Evolutionary conservation across 306 rosid genomes (phyloP).

Genomic region (Luffa acutangula): DNA sequence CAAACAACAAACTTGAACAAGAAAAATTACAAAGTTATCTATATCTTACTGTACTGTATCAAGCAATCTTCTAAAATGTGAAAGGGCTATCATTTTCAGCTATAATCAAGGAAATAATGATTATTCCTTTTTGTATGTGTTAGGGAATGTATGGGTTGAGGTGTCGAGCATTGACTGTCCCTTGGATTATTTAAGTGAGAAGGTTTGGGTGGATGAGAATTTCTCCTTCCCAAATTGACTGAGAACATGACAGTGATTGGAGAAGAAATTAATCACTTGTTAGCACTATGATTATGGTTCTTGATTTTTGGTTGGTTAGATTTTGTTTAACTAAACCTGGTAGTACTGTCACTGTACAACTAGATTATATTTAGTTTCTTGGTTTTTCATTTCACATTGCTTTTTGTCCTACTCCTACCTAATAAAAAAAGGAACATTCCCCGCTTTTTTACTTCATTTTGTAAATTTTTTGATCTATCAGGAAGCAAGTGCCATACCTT

Average conservation of each 20-base stretch:
- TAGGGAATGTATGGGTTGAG: neutral
- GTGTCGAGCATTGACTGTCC: neutral
- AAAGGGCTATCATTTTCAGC: neutral
- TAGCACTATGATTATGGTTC: neutral
- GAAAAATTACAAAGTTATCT: neutral
- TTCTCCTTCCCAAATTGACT: neutral
- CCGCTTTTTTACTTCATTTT: neutral
- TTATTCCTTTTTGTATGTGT: neutral
- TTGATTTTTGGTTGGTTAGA: neutral
- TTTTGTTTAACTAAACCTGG: neutral
- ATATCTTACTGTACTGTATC: neutral
- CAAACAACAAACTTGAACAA: neutral
- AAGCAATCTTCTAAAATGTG: neutral
- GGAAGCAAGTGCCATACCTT: constrained; percentile 97
- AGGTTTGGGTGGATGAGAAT: neutral
- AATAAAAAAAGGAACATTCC: neutral
- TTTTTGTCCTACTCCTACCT: neutral
- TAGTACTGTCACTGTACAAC: neutral
- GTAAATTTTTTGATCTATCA: constrained; percentile 6
- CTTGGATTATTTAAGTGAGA: neutral
- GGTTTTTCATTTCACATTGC: neutral
- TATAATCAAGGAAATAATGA: neutral
- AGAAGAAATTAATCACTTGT: neutral
- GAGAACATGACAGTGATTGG: neutral
- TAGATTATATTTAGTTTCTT: neutral